These are phyloP conservation scores for Rhododendron griersonianum DNA, from an alignment of 148 eudicot species.

Conservation along the genomic window DNA sequence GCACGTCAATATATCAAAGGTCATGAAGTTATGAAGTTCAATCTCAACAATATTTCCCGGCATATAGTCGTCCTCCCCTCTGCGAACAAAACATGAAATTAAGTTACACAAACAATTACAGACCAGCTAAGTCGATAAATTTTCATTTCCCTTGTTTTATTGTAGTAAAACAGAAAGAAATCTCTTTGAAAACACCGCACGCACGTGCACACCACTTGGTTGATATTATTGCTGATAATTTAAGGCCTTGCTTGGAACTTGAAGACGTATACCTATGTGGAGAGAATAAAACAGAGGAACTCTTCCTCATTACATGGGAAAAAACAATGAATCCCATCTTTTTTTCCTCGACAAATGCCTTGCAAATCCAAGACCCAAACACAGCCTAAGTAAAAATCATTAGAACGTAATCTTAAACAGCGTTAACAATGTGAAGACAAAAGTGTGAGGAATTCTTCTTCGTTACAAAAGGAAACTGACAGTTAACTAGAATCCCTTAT, in stretches of 20 bases:
- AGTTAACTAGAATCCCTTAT: neutral
- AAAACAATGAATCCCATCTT: neutral
- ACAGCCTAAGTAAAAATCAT: neutral
- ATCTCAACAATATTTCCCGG: slow-evolving; percentile 83
- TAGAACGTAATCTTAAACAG: neutral
- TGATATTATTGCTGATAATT: neutral
- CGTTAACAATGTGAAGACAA: neutral
- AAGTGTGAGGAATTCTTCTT: neutral
- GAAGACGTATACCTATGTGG: neutral
- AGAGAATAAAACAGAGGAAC: neutral
- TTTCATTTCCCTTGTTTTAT: neutral
- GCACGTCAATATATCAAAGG: slow-evolving; percentile 64
- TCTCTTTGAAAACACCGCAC: neutral
- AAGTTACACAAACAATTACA: neutral
- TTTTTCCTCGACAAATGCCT: neutral
- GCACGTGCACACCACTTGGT: neutral
- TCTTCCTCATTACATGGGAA: neutral
- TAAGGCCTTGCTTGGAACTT: neutral
- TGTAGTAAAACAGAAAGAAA: neutral
- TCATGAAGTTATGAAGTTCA: slow-evolving; percentile 87
- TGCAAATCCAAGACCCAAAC: neutral
- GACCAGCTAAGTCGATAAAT: neutral
- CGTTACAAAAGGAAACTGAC: neutral
- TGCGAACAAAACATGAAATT: slow-evolving; percentile 15
- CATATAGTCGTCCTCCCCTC: slow-evolving; percentile 87